phyloP scores from a whole-genome alignment of 2,329 filamentous ascomycete genomes.

The Xylariaceae sp. region DNA sequence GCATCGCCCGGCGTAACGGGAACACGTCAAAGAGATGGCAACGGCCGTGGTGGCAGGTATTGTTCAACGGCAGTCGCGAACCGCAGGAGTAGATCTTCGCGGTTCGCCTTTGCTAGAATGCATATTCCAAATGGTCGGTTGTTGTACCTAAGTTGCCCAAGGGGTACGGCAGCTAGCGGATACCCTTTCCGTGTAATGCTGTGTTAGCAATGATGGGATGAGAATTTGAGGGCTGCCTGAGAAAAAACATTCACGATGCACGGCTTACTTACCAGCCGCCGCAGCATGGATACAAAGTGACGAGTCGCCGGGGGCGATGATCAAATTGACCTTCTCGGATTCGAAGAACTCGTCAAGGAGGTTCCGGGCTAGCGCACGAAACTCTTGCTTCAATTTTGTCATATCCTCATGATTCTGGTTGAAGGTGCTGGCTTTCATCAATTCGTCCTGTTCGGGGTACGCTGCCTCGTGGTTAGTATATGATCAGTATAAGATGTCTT shows the following conservation, averaged over 20 bases:
- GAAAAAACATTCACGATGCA: no score
- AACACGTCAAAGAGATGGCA: no score
- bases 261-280: not conserved
- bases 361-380: not conserved
- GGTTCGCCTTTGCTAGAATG: not conserved
- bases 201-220: no score
- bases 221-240: no score
- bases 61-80: not conserved
- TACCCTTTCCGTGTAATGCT: no score
- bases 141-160: not conserved
- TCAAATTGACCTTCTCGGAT: not conserved
- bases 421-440: not conserved
- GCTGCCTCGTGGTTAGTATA: not conserved
- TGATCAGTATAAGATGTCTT: no score
- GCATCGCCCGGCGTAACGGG: no score
- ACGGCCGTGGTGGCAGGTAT: not conserved
- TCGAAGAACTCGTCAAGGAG: not conserved
- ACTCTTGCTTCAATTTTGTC: not conserved
- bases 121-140: not conserved
- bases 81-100: not conserved
- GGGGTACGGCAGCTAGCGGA: not conserved
- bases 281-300: not conserved
- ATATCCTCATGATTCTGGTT: not conserved
- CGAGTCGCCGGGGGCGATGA: not conserved
- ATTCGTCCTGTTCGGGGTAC: not conserved